A percentile compares a stretch with the other conserved stretches of the same genome.
Conservation (phyloP, 768 basidiomycete genomes). For the Russula sp. region DNA sequence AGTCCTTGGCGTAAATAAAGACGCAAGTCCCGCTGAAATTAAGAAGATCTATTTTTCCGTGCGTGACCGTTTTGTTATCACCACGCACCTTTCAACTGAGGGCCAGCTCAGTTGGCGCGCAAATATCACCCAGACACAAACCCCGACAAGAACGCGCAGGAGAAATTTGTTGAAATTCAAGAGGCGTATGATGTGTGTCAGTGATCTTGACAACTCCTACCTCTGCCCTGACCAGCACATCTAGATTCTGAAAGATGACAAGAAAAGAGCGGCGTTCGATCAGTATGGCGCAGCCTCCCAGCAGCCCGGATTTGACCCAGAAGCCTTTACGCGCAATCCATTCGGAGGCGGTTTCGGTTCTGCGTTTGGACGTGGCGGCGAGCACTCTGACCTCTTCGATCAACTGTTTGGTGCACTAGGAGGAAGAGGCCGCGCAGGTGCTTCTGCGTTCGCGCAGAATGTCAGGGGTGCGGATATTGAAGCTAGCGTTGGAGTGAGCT, state of each 20-base stretch:
- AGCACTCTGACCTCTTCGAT: constrained; percentile 69
- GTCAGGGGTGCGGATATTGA: constrained; percentile 79
- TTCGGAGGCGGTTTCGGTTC: constrained; percentile 41
- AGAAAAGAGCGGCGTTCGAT: constrained; percentile 87
- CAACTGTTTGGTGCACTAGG: constrained; percentile 74
- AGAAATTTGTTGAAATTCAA: constrained; percentile 95
- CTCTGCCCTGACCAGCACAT: constrained; percentile 9
- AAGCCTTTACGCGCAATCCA: constrained; percentile 50
- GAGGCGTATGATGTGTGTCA: constrained; percentile 87
- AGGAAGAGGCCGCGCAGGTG: constrained; percentile 39
- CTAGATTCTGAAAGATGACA: constrained; percentile 89
- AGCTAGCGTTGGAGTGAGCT: constrained; percentile 64
- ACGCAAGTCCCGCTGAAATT: constrained; percentile 81
- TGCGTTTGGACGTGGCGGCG: constrained; percentile 46
- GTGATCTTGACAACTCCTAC: constrained; percentile 7
- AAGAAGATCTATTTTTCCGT: constrained; percentile 98
- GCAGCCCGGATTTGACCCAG: constrained; percentile 90
- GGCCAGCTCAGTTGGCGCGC: constrained; percentile 75
- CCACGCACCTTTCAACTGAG: constrained; percentile 22
- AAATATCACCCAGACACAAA: constrained; percentile 99
- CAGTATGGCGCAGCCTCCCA: constrained; percentile 90
- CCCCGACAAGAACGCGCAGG: constrained; percentile 83
- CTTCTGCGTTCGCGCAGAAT: constrained; percentile 39
- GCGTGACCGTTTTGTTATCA: constrained; percentile 30
- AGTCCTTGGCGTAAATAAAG: constrained; percentile 81